Percentiles rank a stretch among this genome's conserved stretches.
Evolutionary conservation across 495 filamentous ascomycete genomes (phyloP).

Genomic region (Talaromyces ruber): DNA sequence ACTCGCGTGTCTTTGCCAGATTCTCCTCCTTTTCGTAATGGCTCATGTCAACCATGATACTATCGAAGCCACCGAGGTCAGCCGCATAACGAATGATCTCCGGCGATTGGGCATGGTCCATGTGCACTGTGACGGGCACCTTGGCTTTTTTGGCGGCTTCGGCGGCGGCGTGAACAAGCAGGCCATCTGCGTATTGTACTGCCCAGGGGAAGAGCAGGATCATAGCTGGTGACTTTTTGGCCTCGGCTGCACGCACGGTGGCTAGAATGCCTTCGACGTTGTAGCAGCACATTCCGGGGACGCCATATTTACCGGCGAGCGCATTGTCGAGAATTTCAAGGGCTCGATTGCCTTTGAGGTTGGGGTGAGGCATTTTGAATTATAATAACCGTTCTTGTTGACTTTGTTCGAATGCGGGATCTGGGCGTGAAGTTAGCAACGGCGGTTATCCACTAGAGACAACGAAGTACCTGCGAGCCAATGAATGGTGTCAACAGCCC

Average conservation of each 20-base stretch:
- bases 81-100: conserved; percentile 60
- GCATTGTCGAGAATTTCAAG: conserved; percentile 62
- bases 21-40: conserved; percentile 82
- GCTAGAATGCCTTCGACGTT: conserved; percentile 79
- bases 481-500: not conserved
- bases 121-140: conserved; percentile 65
- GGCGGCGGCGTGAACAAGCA: conserved; percentile 56
- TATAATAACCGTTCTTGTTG: not conserved
- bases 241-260: conserved; percentile 67
- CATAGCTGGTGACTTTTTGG: conserved; percentile 65
- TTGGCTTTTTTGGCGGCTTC: conserved; percentile 53
- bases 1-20: conserved; percentile 58
- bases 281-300: conserved; percentile 77
- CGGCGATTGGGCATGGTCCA: conserved; percentile 70
- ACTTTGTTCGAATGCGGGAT: not conserved
- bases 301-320: conserved; percentile 54
- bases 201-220: conserved; percentile 87
- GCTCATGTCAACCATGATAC: conserved; percentile 78
- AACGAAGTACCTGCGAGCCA: not conserved
- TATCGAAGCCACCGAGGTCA: conserved; percentile 61
- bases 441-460: not conserved
- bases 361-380: conserved; percentile 28
- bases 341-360: conserved; percentile 54
- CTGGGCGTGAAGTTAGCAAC: not conserved
- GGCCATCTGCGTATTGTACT: conserved; percentile 56